Evolutionary conservation across 129 eudicot genomes (phyloP).

Genomic region (Pulicaria dysenterica): DNA sequence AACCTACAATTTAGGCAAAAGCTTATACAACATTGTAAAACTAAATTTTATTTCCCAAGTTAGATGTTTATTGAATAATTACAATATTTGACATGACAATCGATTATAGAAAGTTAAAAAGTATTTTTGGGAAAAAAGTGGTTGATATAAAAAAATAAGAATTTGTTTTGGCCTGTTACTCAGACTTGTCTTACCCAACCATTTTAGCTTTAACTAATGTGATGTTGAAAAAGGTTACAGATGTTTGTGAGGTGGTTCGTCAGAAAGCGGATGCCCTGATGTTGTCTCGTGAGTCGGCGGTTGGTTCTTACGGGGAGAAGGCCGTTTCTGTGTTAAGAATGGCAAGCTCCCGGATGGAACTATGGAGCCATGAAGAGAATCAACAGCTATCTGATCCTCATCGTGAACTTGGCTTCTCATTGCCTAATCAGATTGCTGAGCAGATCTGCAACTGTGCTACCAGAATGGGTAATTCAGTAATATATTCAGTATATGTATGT

Average conservation of each 20-base stretch:
- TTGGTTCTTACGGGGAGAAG: slow-evolving; percentile 59
- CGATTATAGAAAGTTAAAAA: no score
- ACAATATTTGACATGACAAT: no score
- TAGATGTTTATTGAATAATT: no score
- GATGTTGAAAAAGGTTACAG: slow-evolving; percentile 52
- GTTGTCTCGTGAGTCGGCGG: slow-evolving; percentile 77
- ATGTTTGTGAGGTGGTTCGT: slow-evolving; percentile 74
- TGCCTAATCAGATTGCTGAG: slow-evolving; percentile 58
- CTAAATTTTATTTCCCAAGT: no score
- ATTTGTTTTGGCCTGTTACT: neutral
- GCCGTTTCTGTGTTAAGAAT: slow-evolving; percentile 55
- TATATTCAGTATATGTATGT: neutral
- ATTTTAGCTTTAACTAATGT: neutral
- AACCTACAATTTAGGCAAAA: no score
- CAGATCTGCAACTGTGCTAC: slow-evolving; percentile 63
- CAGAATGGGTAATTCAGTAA: slow-evolving; percentile 53
- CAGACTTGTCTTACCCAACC: neutral
- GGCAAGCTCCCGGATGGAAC: slow-evolving; percentile 65
- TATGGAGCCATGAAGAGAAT: slow-evolving; percentile 57
- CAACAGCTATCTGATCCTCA: slow-evolving; percentile 27
- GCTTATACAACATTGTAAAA: no score
- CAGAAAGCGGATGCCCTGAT: slow-evolving; percentile 75
- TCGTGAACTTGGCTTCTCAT: slow-evolving; percentile 39
- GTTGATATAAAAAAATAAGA: no score
- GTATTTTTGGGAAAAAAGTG: no score